phyloP scores from a whole-genome alignment of 2,329 filamentous ascomycete species.

The Penicillium vulpinum region DNA sequence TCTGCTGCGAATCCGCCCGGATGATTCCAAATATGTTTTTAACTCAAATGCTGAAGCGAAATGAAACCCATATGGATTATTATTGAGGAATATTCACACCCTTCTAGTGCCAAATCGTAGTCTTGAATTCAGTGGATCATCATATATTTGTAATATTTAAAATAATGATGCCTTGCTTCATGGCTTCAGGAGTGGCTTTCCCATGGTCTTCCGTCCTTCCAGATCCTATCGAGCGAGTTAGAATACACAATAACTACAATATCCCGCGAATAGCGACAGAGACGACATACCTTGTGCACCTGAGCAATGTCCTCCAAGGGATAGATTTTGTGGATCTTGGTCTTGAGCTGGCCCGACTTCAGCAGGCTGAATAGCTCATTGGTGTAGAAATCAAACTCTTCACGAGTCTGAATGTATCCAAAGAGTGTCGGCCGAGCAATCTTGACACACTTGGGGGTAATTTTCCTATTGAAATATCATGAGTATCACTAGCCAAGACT shows the following conservation, averaged over 20 bases:
- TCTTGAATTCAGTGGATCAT: background rate
- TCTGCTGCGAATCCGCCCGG: background rate
- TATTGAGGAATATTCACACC: background rate
- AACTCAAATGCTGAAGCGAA: background rate
- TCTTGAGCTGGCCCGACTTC: conserved; percentile 66
- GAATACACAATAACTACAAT: background rate
- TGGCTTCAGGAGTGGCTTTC: conserved; percentile 75
- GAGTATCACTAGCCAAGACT: conserved; percentile 3
- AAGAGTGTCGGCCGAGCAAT: conserved; percentile 73
- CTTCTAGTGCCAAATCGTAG: background rate
- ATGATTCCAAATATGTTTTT: background rate
- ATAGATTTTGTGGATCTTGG: conserved; percentile 75
- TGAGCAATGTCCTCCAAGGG: conserved; percentile 68
- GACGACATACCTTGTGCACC: conserved; percentile 60
- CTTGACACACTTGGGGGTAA: conserved; percentile 74
- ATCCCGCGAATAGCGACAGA: background rate
- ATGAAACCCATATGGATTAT: background rate
- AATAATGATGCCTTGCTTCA: conserved; percentile 29
- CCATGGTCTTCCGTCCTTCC: conserved; percentile 77
- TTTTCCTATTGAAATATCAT: conserved; percentile 29
- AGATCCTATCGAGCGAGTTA: conserved; percentile 57
- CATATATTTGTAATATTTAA: background rate
- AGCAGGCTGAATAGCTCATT: conserved; percentile 74
- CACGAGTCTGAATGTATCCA: conserved; percentile 66
- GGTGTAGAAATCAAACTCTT: conserved; percentile 70